phyloP scores from a whole-genome alignment of 345 rosid genomes.

The Gossypium anomalum region DNA sequence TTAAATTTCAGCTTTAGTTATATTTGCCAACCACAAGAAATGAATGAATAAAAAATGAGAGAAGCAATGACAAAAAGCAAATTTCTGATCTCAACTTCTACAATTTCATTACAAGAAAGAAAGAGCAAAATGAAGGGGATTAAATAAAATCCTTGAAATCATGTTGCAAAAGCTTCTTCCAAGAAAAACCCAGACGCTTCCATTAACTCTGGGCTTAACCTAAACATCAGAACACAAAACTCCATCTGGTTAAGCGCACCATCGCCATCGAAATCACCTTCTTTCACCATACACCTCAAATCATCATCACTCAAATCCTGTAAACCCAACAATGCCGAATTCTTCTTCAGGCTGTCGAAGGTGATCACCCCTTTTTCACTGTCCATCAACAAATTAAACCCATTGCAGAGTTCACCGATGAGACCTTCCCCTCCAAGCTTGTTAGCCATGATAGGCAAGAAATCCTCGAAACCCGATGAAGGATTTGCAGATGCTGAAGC shows the following conservation, averaged over 20 bases:
- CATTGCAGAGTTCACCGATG: constrained; percentile 71
- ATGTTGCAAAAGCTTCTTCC: constrained; percentile 30
- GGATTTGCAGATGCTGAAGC: neutral
- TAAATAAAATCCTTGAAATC: neutral
- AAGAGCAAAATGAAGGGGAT: neutral
- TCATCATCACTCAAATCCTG: constrained; percentile 74
- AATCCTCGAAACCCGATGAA: constrained; percentile 44
- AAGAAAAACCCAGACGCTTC: constrained; percentile 28
- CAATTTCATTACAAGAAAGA: neutral
- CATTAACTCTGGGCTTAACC: constrained; percentile 59
- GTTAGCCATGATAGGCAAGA: constrained; percentile 66
- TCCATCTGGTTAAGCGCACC: constrained; percentile 47
- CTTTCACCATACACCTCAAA: constrained; percentile 51
- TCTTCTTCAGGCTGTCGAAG: constrained; percentile 59
- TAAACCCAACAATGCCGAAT: constrained; percentile 57
- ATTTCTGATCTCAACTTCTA: neutral
- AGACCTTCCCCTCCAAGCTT: constrained; percentile 82
- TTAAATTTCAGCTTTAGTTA: no score
- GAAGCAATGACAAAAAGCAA: neutral
- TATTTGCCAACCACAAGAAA: neutral
- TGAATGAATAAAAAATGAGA: neutral
- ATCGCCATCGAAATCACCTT: constrained; percentile 60
- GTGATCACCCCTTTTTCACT: constrained; percentile 65
- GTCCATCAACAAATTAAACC: constrained; percentile 68
- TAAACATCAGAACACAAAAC: constrained; percentile 56